A percentile compares a stretch with the other conserved stretches of the same genome.
Conservation (phyloP, 768 basidiomycete species). For the Lyophyllum semitale region DNA sequence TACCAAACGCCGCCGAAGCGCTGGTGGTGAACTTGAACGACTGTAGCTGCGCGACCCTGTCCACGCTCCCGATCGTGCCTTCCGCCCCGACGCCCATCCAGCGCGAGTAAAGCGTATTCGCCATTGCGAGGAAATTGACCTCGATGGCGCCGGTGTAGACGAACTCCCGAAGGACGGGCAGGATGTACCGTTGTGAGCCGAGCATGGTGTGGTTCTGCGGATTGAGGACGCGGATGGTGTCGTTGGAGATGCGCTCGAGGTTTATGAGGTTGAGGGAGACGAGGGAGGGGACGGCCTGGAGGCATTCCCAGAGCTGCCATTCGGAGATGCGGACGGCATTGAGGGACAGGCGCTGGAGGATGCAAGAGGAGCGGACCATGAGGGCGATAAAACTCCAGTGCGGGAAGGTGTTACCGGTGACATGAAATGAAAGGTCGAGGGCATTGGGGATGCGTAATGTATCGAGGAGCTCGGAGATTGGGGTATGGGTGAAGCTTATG, state of each 20-base stretch:
- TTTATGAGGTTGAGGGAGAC: constrained; percentile 11
- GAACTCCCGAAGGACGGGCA: constrained; percentile 11
- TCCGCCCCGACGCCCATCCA: constrained; percentile 3
- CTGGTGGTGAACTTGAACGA: constrained; percentile 8
- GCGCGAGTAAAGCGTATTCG: constrained; percentile 12
- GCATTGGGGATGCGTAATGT: constrained; percentile 12
- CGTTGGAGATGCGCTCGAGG: constrained; percentile 14
- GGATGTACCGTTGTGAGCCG: constrained; percentile 2
- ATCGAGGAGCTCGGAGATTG: constrained; percentile 22
- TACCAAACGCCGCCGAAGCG: not conserved
- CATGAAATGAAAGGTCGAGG: constrained; percentile 15
- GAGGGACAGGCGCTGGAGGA: constrained; percentile 14
- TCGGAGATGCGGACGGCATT: constrained; percentile 17
- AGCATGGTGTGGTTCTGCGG: constrained; percentile 10
- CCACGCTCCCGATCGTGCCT: not conserved
- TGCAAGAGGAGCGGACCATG: constrained; percentile 15
- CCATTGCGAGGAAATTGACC: constrained; percentile 4
- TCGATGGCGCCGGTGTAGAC: constrained; percentile 11
- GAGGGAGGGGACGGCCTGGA: constrained; percentile 14
- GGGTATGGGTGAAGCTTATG: constrained; percentile 16
- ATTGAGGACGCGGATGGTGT: constrained; percentile 14
- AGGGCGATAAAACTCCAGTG: constrained; percentile 22
- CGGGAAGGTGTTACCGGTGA: constrained; percentile 19
- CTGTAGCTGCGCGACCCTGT: constrained; percentile 5
- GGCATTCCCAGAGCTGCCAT: constrained; percentile 19